These are phyloP conservation scores for Blastocystis sp. DNA, from an alignment of 352 stramenopile genomes.

Conservation along the genomic window DNA sequence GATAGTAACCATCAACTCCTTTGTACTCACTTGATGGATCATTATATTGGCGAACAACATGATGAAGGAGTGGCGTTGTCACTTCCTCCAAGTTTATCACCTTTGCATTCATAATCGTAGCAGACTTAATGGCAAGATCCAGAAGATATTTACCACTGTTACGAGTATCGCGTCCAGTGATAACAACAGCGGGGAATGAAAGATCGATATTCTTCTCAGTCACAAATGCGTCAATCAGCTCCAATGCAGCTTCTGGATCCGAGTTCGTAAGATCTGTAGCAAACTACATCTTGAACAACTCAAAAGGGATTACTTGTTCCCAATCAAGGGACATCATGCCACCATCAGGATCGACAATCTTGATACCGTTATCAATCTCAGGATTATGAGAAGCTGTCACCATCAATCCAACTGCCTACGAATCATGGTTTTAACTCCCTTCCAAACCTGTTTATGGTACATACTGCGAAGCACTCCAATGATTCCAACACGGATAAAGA, in stretches of 20 bases:
- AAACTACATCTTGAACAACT: slow-evolving; percentile 72
- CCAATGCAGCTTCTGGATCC: slow-evolving; percentile 77
- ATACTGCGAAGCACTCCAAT: slow-evolving; percentile 51
- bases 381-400: slow-evolving; percentile 89
- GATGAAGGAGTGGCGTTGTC: slow-evolving; percentile 93
- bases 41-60: slow-evolving; percentile 88
- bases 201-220: slow-evolving; percentile 73
- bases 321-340: slow-evolving; percentile 85
- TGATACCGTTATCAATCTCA: slow-evolving; percentile 86
- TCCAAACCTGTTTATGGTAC: slow-evolving; percentile 50
- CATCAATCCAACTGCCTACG: slow-evolving; percentile 80
- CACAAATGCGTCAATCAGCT: slow-evolving; percentile 80
- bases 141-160: slow-evolving; percentile 71
- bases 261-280: slow-evolving; percentile 80
- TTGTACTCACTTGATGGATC: slow-evolving; percentile 69
- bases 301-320: slow-evolving; percentile 75
- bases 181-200: slow-evolving; percentile 69
- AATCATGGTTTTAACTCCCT: not conserved
- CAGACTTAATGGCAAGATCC: slow-evolving; percentile 81
- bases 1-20: slow-evolving; percentile 88
- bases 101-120: slow-evolving; percentile 82
- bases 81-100: slow-evolving; percentile 90
- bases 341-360: slow-evolving; percentile 86
- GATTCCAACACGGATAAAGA: slow-evolving; percentile 57
- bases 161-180: slow-evolving; percentile 84